These are phyloP conservation scores for Sporothrix globosa DNA, from an alignment of 2,329 filamentous ascomycete species.

Conservation along the genomic window DNA sequence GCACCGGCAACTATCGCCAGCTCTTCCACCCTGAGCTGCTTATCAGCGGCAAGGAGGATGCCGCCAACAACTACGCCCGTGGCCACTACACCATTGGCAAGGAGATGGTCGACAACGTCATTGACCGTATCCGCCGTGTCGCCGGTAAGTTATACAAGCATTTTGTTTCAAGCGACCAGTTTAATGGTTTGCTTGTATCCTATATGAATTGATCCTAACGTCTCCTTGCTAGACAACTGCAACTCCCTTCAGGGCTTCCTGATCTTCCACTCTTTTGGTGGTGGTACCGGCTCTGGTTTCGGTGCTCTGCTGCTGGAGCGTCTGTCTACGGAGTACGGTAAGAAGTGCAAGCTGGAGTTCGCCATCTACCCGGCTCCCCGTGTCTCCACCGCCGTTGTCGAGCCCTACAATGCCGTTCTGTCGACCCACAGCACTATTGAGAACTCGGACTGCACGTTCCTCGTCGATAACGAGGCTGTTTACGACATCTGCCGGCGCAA, in stretches of 20 bases:
- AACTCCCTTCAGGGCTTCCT: conserved; percentile 72
- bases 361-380: conserved; percentile 71
- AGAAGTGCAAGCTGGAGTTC: conserved; percentile 78
- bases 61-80: conserved; percentile 76
- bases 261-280: conserved; percentile 75
- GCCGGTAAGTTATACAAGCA: conserved; percentile 56
- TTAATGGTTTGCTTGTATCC: not conserved
- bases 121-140: conserved; percentile 70
- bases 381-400: conserved; percentile 70
- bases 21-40: conserved; percentile 74
- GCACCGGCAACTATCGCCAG: conserved; percentile 67
- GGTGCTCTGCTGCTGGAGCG: conserved; percentile 72
- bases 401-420: conserved; percentile 74
- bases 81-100: conserved; percentile 77
- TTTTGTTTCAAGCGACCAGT: conserved; percentile 35
- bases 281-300: conserved; percentile 73
- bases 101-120: conserved; percentile 72
- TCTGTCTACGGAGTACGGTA: conserved; percentile 72
- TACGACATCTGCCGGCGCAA: conserved; percentile 76
- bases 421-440: conserved; percentile 76
- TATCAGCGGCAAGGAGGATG: conserved; percentile 76
- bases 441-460: conserved; percentile 78
- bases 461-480: conserved; percentile 75
- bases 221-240: conserved; percentile 63
- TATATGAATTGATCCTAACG: not conserved